phyloP scores from a whole-genome alignment of 345 rosid genomes.

The Excoecaria agallocha region DNA sequence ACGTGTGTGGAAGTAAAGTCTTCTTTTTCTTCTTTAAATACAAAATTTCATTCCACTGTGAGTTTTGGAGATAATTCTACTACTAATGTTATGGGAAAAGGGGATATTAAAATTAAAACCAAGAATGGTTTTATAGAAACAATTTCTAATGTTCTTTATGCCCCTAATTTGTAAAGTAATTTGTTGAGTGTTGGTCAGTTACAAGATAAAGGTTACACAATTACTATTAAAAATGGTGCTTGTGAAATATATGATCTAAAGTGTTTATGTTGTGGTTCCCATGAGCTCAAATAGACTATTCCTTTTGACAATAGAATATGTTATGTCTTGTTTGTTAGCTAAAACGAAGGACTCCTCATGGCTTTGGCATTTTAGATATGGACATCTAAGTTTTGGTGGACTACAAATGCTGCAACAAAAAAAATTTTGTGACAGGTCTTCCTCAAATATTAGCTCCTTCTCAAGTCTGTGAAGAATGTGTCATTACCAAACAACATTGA shows the following conservation, averaged over 20 bases:
- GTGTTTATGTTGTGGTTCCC: background rate
- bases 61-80: slow-evolving; percentile 11
- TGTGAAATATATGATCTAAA: background rate
- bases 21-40: background rate
- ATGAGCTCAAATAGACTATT: background rate
- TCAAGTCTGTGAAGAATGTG: background rate
- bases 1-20: slow-evolving; percentile 5
- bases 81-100: background rate
- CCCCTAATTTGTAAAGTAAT: background rate
- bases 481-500: background rate
- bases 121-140: background rate
- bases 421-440: background rate
- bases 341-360: background rate
- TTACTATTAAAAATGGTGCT: background rate
- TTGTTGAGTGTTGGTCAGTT: background rate
- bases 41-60: background rate
- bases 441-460: background rate
- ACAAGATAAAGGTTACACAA: slow-evolving; percentile 1
- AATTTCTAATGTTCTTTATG: background rate
- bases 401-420: background rate
- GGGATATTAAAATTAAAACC: background rate
- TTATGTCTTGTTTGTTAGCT: background rate
- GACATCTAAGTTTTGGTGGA: background rate
- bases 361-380: background rate
- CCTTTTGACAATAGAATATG: background rate